Evolutionary conservation across 495 filamentous ascomycete species (phyloP), one percentile per base, ranked within the genome.

Genomic region (Achaetomiella virescens): DNA sequence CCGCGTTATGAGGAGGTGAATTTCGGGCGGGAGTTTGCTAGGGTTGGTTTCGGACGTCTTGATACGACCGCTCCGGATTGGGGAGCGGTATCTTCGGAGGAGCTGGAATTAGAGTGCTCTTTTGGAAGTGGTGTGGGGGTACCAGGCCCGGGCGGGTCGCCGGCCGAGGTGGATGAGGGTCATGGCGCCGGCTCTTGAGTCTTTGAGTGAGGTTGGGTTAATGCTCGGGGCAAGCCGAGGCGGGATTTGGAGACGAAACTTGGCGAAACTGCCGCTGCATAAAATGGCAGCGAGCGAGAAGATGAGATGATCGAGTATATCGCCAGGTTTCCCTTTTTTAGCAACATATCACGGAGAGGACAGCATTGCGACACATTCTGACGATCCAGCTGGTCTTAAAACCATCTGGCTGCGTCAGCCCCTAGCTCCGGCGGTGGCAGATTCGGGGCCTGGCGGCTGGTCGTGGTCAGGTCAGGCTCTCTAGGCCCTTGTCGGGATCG

Each of bases 11-110:
- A 78, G 66, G 17, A 78, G 63, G 58, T 87, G 85, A 25, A 88
- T 76, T 62, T 88, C 85, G 21, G 81, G 74, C 2, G 85, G 85
- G 10, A 88, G 74, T 1, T 48, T 58, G 51, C 14, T 25, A 61
- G 37, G 18, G 53, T 53, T 27, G 35, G 27, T 22, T 43, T 14
- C 22, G 22, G 31, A 5, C 36, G 40, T 11, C 37, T 50, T 21
- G 27, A 12, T 29, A 15, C 10, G 24, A 3, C 27, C 27, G n/a
- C 18, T 31, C 25, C 12, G 37, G 35, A 12, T 44, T 14, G n/a
- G 14, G 17, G 2, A 12, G 9, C 14, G 11, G 7, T 21, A 21
- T 33, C 4, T 24, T 12, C n/a, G 20, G 2, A 8, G 27, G 2
- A 38, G 17, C 12, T 20, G 18, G 25, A 35, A 14, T 37, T 31